Conservation (phyloP, 306 rosid species). For the Prunus salicina region DNA sequence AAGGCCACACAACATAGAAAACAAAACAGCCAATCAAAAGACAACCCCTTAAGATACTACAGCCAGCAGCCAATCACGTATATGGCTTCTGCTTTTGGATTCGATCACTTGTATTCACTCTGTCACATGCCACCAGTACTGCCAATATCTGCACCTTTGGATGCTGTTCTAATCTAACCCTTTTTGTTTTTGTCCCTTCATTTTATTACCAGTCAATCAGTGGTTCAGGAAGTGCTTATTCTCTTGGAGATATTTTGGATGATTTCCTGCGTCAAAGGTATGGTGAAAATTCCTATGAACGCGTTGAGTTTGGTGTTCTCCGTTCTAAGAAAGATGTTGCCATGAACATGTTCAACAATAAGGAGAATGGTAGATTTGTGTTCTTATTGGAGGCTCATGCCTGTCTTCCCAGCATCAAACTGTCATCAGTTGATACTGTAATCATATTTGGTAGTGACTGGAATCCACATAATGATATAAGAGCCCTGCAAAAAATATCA, state of each 20-base stretch:
- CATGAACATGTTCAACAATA: constrained; percentile 61
- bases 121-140: background rate
- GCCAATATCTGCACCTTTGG: background rate
- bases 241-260: constrained; percentile 79
- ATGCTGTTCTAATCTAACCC: background rate
- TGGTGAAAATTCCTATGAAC: constrained; percentile 74
- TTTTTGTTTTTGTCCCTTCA: constrained; percentile 1
- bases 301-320: constrained; percentile 46
- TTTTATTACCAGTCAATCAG: constrained; percentile 55
- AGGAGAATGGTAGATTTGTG: constrained; percentile 64
- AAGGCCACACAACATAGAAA: too few relatives aligned
- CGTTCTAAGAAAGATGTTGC: constrained; percentile 55
- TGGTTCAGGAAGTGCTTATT: constrained; percentile 47
- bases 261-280: constrained; percentile 65
- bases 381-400: constrained; percentile 79
- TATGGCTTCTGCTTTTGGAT: background rate
- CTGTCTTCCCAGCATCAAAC: constrained; percentile 58
- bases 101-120: background rate
- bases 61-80: background rate
- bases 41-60: too few relatives aligned
- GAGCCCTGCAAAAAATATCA: constrained; percentile 72
- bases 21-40: too few relatives aligned
- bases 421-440: constrained; percentile 65
- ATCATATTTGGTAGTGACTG: constrained; percentile 86
- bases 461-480: constrained; percentile 77